Evolutionary conservation across 129 eudicot species (phyloP), one percentile per base, ranked within the genome.

Genomic region (Flaveria sonorensis): DNA sequence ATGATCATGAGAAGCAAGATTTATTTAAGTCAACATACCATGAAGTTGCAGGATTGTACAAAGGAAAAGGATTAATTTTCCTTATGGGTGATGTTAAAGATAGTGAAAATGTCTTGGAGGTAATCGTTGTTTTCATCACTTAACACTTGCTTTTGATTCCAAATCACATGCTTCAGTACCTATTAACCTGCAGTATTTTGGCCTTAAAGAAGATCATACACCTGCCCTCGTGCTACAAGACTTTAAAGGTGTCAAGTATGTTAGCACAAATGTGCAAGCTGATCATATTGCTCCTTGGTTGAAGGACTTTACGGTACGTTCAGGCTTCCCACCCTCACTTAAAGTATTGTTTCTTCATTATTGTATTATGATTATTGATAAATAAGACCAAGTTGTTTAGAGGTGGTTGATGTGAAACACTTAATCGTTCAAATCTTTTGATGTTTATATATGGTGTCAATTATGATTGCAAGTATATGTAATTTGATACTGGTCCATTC

Each of bases 251-350:
- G 59, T 83, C 79, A 93, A 93, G 70, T 93, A 81, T 81, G 83
- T 91, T 2, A 89, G 89, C 46, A 65, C 90, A 79, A 86, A 91
- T 81, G 84, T 91, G 79, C 78, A 89, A 80, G 83, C 86, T 71
- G 90, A 86, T 71, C 93, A 90, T 36, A 72, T 94, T 53, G 87
- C 86, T 28, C 56, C 89, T 75, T 94, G 97, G 96, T 86, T 94
- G 82, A 91, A 87, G 86, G 93, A 89, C 56, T 91, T 42, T 76
- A 83, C 73, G 86, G 98, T 93, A 69, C 52, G 79, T 52, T 16
- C 43, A 1, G 3, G 10, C 16, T 26, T 50, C 63, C 32, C 23
- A 28, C 26, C 23, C 62, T 24, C 16, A 23, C 16, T 28, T 28
- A 26, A 48, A 48, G 36, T 30, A 30, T 3, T 30, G 36, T 30